A percentile compares a stretch with the other conserved stretches of the same genome.
Conservation (phyloP, 169 alveolate genomes). For the Eimeria tenella region DNA sequence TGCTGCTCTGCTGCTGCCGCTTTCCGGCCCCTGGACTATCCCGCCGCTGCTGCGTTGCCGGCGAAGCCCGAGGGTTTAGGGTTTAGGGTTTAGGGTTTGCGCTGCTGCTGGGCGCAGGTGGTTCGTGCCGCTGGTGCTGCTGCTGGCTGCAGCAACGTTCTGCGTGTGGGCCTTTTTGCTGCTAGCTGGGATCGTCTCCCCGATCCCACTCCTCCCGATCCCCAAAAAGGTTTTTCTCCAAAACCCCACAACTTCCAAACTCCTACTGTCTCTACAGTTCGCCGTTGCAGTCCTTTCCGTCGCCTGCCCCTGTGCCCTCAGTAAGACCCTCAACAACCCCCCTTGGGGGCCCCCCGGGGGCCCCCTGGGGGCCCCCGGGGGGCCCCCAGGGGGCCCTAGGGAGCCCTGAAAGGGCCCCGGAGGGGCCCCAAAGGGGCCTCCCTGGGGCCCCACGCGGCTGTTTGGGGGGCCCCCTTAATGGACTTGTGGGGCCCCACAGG, state of each 20-base stretch:
- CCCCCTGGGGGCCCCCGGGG: not conserved
- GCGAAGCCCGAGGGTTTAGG: not conserved
- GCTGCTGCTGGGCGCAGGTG: slow-evolving; percentile 16
- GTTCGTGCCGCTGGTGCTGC: slow-evolving; percentile 31
- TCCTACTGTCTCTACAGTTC: slow-evolving; percentile 62
- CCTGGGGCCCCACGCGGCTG: too few species aligned
- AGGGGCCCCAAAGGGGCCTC: too few species aligned
- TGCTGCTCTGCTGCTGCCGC: too few species aligned
- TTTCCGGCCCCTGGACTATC: not conserved
- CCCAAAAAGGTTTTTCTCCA: not conserved
- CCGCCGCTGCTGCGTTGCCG: not conserved
- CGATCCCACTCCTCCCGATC: not conserved
- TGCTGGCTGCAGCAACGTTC: slow-evolving; percentile 15
- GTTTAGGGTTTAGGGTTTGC: not conserved
- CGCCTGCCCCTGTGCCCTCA: slow-evolving; percentile 82
- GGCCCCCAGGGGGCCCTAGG: not conserved
- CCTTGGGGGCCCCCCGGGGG: not conserved
- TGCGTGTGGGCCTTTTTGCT: slow-evolving; percentile 29
- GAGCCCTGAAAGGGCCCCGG: too few species aligned
- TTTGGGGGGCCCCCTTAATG: too few species aligned
- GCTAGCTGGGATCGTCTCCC: slow-evolving; percentile 11
- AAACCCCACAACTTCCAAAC: not conserved
- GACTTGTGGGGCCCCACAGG: too few species aligned
- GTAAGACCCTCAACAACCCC: not conserved
- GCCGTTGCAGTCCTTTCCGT: slow-evolving; percentile 65